Evolutionary conservation across 768 basidiomycete species (phyloP), one percentile per base, ranked within the genome.

Genomic region (Phlegmacium glaucopus): DNA sequence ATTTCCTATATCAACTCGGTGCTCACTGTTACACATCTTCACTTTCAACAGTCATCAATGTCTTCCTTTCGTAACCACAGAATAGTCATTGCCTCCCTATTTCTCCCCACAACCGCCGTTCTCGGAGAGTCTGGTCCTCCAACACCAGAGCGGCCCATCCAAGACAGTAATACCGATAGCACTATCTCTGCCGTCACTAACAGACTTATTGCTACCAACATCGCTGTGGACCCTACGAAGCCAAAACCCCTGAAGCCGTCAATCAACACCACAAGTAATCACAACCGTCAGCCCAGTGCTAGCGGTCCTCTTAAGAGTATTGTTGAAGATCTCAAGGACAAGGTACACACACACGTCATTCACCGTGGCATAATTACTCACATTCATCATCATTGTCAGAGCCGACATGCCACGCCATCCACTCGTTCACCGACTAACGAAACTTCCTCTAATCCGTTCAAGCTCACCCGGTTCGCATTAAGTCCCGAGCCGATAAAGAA

Each of bases 61-160:
- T 76, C 75, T 61, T 83, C 87, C 30, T 77, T 89, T 60, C 75
- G 83, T 46, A 80, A 80, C 65, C 85, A 87, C 63, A 73, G 90
- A 27, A 75, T 87, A 45, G 72, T 91, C 63, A 83, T 92, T 63
- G 90, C 88, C 12, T 85, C 86, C n/a, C 81, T 91, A 49, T 90
- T 92, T 61, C 80, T 91, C 29, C 90, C 90, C 30, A 79, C 78
- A 49, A 87, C 88, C 30, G 79, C 80, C 36, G 79, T 83, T 38
- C 68, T 82, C 35, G 81, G 78, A 61, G 77, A 83, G 18, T 80
- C 81, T 0, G 62, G 67, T 11, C 76, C 78, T 0, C 58, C 78
- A 1, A 81, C 82, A 0, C 79, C 83, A 9, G 71, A 74, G 17
- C 53, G 46, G 32, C 25, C 49, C 45, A 54, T 51, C 22, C 54